Evolutionary conservation across 345 rosid genomes (phyloP).

Genomic region (Pistacia atlantica): DNA sequence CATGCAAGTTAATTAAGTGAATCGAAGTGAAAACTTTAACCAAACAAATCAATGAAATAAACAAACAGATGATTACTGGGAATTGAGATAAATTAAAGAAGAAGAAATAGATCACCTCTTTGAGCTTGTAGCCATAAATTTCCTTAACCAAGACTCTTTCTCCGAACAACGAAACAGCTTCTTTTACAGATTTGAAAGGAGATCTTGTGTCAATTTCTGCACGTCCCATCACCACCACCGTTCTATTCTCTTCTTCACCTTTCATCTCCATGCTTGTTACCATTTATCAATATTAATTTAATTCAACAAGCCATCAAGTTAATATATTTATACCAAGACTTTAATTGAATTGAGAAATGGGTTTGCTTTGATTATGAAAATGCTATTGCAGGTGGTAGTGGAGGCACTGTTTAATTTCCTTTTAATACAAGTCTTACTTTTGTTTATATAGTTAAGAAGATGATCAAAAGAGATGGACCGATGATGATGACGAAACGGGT

Average conservation of each 20-base stretch:
- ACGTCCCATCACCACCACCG: neutral
- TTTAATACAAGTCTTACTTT: neutral
- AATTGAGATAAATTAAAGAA: neutral
- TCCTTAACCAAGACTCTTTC: constrained; percentile 11
- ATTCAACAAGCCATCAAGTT: neutral
- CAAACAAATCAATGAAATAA: neutral
- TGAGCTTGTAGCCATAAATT: constrained; percentile 7
- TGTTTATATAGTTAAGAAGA: no score
- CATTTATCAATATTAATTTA: neutral
- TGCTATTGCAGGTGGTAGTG: neutral
- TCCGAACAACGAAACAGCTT: constrained; percentile 12
- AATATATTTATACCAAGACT: neutral
- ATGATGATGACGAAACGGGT: neutral
- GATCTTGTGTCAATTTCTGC: neutral
- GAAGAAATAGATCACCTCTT: neutral
- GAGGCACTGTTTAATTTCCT: neutral
- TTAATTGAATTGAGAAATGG: neutral
- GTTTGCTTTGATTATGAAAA: no score
- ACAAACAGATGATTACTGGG: neutral
- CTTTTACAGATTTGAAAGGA: constrained; percentile 5
- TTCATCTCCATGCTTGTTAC: constrained; percentile 1
- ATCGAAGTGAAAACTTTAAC: no score
- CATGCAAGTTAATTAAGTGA: no score
- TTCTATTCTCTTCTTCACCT: neutral
- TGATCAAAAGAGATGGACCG: neutral